Base-by-base conservation (phyloP, 1,284 basidiomycete species). In the Stygiomarasmius scandens region DNA sequence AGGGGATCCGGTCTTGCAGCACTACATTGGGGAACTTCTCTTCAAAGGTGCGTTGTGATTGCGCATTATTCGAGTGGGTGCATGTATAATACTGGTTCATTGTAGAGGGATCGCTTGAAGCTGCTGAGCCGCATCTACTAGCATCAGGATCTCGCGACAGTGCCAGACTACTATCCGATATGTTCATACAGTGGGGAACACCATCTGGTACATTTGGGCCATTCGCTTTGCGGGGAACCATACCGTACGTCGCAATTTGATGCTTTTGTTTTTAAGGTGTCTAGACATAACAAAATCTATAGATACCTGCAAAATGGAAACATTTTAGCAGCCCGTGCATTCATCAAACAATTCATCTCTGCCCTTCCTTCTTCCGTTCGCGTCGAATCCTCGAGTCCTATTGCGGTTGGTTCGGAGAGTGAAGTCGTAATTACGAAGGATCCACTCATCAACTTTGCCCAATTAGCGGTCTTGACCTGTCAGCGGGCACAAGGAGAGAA, bases 301-400 rank as follows among this genome's bases (percentile, higher is more conserved):
- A 92, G 92, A 55, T 94, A 90, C 72, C 80, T 97, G n/a, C 84
- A 87, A 61, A 89, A 93, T 55, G 92, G 92, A 11, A 93, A 93
- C 64, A 87, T 97, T 66, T 83, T 93, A 22, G 92, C 92, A 6
- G 92, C 95, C 3, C 85, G 87, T 20, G 85, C 89, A 12, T 96
- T 96, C 78, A 86, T 96, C 68, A 79, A 81, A 16, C 83, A 87
- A 55, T 93, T 92, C 70, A 78, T 89, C 56, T 79, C 87, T 46
- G 82, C 84, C 66, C 71, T 88, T 44, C 73, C 85, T 60, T 68
- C 76, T 27, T 71, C 74, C 59, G 66, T 77, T 19, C 49, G 55
- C 64, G 70, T 61, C 66, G 63, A 60, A 69, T 57, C 55, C n/a
- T 68, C 66, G 66, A 73, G 81, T 68, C 61, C 73, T 66, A 63